Conservation (phyloP, 352 stramenopile genomes). For the Phytophthora syringae region DNA sequence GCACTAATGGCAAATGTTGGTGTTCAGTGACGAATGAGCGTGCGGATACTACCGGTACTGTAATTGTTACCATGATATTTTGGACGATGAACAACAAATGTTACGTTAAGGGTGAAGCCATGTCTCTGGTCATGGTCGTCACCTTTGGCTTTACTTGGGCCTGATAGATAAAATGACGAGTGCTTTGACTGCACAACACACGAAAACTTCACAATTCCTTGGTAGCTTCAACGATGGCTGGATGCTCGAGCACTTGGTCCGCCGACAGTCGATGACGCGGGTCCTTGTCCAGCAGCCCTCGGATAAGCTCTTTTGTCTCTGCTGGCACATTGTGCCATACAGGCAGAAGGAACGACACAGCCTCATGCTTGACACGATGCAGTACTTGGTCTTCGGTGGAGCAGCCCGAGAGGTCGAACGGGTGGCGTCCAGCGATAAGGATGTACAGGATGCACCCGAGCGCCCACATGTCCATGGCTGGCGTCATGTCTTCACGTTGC, state of each 20-base stretch:
- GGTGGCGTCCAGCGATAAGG: constrained; percentile 82
- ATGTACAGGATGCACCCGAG: constrained; percentile 91
- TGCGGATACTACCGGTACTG: neutral
- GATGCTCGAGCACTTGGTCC: constrained; percentile 57
- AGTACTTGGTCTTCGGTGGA: constrained; percentile 83
- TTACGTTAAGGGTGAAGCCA: constrained; percentile 25
- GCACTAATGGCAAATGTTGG: constrained; percentile 21
- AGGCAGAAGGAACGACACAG: constrained; percentile 62
- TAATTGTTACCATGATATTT: too few relatives aligned
- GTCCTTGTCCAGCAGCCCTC: constrained; percentile 78
- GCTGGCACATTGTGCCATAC: constrained; percentile 58
- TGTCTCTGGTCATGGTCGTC: constrained; percentile 4
- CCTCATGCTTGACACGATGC: constrained; percentile 53
- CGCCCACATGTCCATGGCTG: constrained; percentile 90
- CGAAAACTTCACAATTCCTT: constrained; percentile 32
- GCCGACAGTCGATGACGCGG: constrained; percentile 54
- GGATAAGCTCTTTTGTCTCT: constrained; percentile 71
- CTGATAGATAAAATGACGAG: constrained; percentile 31
- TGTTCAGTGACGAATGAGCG: constrained; percentile 16
- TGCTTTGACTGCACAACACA: constrained; percentile 13
- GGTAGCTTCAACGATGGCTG: constrained; percentile 33
- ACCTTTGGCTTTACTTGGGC: constrained; percentile 3
- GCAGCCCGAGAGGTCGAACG: constrained; percentile 86
- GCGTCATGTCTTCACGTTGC: constrained; percentile 51
- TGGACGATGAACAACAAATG: constrained; percentile 1